These are phyloP conservation scores for Neoascochyta sp. DNA, from an alignment of 2,329 filamentous ascomycete species.

Conservation along the genomic window DNA sequence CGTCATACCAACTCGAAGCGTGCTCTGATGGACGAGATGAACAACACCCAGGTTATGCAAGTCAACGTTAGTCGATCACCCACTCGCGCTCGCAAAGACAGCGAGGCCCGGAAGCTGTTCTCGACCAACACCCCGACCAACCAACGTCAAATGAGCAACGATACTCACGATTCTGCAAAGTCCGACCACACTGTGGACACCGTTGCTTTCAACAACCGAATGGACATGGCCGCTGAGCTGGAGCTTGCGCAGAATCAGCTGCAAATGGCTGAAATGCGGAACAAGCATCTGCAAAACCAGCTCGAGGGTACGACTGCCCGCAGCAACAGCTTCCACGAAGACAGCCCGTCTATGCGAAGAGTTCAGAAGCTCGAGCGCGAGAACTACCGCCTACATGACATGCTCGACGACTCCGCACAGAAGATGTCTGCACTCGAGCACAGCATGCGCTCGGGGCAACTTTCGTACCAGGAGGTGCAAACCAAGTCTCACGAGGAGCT, in stretches of 20 bases:
- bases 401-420: slow-evolving; percentile 89
- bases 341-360: slow-evolving; percentile 73
- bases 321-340: slow-evolving; percentile 60
- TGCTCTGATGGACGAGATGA: slow-evolving; percentile 80
- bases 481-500: slow-evolving; percentile 92
- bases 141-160: slow-evolving; percentile 64
- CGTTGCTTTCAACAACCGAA: slow-evolving; percentile 76
- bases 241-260: slow-evolving; percentile 92
- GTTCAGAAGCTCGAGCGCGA: slow-evolving; percentile 90
- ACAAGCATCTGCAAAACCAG: slow-evolving; percentile 85
- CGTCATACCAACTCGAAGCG: slow-evolving; percentile 63
- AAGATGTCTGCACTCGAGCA: slow-evolving; percentile 88
- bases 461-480: slow-evolving; percentile 87
- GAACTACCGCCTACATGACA: slow-evolving; percentile 86
- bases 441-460: slow-evolving; percentile 78
- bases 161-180: slow-evolving; percentile 69
- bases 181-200: slow-evolving; percentile 86
- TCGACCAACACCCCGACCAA: slow-evolving; percentile 72
- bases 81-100: slow-evolving; percentile 61
- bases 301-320: slow-evolving; percentile 66
- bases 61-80: slow-evolving; percentile 58
- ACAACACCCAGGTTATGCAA: slow-evolving; percentile 70
- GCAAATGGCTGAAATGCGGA: slow-evolving; percentile 92
- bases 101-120: slow-evolving; percentile 58
- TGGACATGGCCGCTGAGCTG: slow-evolving; percentile 86